Percentiles rank a stretch among this genome's conserved stretches.
Conservation (phyloP, 2,329 filamentous ascomycete genomes). For the Dothideomycetes sp. region DNA sequence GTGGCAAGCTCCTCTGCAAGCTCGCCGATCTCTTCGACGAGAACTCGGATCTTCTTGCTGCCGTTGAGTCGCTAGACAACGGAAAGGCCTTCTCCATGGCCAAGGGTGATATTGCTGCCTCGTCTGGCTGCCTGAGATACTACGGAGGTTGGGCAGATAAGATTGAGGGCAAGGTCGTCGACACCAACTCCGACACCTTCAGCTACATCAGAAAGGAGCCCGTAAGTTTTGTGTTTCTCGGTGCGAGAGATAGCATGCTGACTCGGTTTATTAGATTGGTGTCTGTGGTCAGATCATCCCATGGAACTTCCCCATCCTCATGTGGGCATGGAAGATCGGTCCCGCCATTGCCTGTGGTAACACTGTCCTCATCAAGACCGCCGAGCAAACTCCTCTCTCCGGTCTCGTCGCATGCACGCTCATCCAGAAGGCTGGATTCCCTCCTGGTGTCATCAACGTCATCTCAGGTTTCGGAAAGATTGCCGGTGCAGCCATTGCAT, state of each 20-base stretch:
- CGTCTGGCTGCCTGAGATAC: conserved; percentile 65
- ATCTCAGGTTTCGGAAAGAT: conserved; percentile 67
- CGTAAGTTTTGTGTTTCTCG: conserved; percentile 25
- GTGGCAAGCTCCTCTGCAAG: conserved; percentile 59
- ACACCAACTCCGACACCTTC: conserved; percentile 67
- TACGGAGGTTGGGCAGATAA: conserved; percentile 90
- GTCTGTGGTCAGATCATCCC: conserved; percentile 83
- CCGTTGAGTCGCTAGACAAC: conserved; percentile 80
- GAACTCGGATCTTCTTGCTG: conserved; percentile 63
- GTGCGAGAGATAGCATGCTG: neutral
- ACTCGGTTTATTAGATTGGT: conserved; percentile 44
- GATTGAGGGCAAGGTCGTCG: conserved; percentile 77
- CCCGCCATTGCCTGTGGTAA: conserved; percentile 64
- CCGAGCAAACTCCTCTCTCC: conserved; percentile 65
- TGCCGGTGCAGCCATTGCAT: conserved; percentile 63
- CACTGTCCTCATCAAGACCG: conserved; percentile 61
- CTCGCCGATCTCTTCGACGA: conserved; percentile 73
- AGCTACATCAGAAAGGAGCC: conserved; percentile 76
- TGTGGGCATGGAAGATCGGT: conserved; percentile 74
- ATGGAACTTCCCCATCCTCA: conserved; percentile 78
- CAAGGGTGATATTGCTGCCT: conserved; percentile 60
- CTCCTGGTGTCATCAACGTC: conserved; percentile 66
- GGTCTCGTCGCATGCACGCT: conserved; percentile 54
- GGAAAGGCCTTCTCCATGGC: conserved; percentile 72
- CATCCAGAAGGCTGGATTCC: conserved; percentile 68